Percentiles rank a stretch among this genome's conserved stretches.
phyloP scores from a whole-genome alignment of 495 filamentous ascomycete genomes.

The Aspergillus nanangensis region DNA sequence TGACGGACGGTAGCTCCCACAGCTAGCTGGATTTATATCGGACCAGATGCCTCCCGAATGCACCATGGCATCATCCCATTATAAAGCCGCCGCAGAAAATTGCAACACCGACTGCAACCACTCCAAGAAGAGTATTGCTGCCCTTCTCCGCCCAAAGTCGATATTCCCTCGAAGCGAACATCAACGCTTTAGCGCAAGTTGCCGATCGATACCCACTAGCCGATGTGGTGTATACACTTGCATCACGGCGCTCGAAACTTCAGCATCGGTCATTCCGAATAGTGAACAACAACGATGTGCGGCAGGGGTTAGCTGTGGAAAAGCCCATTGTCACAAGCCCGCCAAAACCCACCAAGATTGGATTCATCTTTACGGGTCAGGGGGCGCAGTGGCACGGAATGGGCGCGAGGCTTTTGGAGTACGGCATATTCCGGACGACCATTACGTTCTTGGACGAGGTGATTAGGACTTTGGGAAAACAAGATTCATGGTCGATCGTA shows the following conservation, averaged over 20 bases:
- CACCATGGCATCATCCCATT: neutral
- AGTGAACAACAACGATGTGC: neutral
- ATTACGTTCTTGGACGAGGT: neutral
- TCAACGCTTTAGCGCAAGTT: neutral
- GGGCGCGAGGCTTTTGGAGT: conserved; percentile 5
- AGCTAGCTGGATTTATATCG: neutral
- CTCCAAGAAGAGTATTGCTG: neutral
- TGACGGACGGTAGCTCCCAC: neutral
- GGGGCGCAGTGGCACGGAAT: conserved; percentile 20
- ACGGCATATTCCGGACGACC: neutral
- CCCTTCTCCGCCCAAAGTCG: conserved; percentile 5
- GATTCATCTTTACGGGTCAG: conserved; percentile 18
- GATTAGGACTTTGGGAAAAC: neutral
- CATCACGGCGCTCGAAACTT: conserved; percentile 16
- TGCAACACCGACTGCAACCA: no score
- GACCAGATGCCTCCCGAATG: neutral
- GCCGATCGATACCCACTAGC: conserved; percentile 1
- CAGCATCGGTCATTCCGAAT: neutral
- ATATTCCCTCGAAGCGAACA: neutral
- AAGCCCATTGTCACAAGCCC: neutral
- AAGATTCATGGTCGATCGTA: neutral
- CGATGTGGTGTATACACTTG: conserved; percentile 22
- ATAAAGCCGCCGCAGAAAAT: no score
- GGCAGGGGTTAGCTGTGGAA: neutral
- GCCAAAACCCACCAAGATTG: neutral